Evolutionary conservation across 768 basidiomycete species (phyloP), one percentile per base, ranked within the genome.

Genomic region (Punctularia strigosozonata): DNA sequence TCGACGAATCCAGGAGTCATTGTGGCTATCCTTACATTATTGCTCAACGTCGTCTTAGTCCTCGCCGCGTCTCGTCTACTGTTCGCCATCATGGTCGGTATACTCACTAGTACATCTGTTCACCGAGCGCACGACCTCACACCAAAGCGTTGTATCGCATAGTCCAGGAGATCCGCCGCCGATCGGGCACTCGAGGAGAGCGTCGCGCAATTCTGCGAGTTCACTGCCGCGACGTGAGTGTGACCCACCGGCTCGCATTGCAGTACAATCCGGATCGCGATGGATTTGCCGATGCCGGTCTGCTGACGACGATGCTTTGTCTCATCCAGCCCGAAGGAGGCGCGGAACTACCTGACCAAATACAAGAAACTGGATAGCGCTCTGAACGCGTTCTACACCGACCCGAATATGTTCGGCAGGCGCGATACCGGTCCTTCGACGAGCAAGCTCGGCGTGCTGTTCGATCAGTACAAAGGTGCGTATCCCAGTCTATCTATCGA

Each of bases 391-490:
- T 30, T 10, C 28, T 30, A 30, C 28, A 30, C 10, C 28, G 28
- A 30, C 28, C 28, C 28, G 10, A 10, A 30, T 10, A 10, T 15
- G 10, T 15, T 15, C 28, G 28, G 10, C 28, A 43, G 50, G 15
- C 38, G 44, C 14, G 48, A 45, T 0, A 22, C 43, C 1, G 50
- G 53, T 6, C 65, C 69, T 5, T 75, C 73, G 6, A 66, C 68
- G 10, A 68, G 64, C 59, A 80, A 71, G 47, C 55, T 85, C 20
- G 63, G 56, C 19, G 45, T 61, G 4, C 52, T 85, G 4, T 87
- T 85, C 50, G 74, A 80, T 28, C 63, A 61, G 37, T 87, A 85
- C 55, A 79, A 76, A 62, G 81, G 81, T 77, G 26, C 31, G 52
- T 43, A 25, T 39, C 31, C 13, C n/a, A 8, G 6, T 21, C 15